phyloP scores from a whole-genome alignment of 345 rosid genomes.

The Pugionium dolabratum region DNA sequence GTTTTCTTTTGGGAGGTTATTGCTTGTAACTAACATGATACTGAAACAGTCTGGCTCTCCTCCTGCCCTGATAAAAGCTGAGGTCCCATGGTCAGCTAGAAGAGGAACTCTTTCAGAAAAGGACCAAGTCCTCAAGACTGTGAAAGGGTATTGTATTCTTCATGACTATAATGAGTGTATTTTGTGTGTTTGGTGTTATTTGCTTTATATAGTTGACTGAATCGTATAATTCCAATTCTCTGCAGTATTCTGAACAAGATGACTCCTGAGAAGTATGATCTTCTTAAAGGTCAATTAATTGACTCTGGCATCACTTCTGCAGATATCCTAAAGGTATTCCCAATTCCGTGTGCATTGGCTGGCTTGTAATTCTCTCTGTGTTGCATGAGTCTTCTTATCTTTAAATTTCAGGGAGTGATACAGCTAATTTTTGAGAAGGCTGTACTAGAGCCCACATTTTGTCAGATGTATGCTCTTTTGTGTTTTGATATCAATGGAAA shows the following conservation, averaged over 20 bases:
- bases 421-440: conserved; percentile 91
- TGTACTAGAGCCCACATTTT: conserved; percentile 88
- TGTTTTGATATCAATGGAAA: conserved; percentile 77
- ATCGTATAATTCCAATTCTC: conserved; percentile 4
- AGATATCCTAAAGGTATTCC: conserved; percentile 63
- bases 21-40: neutral
- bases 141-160: conserved; percentile 66
- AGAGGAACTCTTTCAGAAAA: conserved; percentile 61
- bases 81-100: conserved; percentile 69
- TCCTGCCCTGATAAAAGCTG: conserved; percentile 63
- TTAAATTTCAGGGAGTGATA: conserved; percentile 69
- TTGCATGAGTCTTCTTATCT: conserved; percentile 10
- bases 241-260: conserved; percentile 84
- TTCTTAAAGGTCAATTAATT: conserved; percentile 86
- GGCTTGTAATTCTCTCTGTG: conserved; percentile 8
- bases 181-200: neutral
- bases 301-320: conserved; percentile 84
- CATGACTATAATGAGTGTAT: neutral
- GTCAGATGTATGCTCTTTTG: conserved; percentile 89
- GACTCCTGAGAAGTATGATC: conserved; percentile 87
- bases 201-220: conserved; percentile 2
- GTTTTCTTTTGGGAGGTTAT: neutral
- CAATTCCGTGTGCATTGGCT: neutral
- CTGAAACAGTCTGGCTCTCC: conserved; percentile 61
- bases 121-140: conserved; percentile 61